Evolutionary conservation across 2,329 filamentous ascomycete species (phyloP), one percentile per base, ranked within the genome.

Genomic region (Alternaria gaisen): DNA sequence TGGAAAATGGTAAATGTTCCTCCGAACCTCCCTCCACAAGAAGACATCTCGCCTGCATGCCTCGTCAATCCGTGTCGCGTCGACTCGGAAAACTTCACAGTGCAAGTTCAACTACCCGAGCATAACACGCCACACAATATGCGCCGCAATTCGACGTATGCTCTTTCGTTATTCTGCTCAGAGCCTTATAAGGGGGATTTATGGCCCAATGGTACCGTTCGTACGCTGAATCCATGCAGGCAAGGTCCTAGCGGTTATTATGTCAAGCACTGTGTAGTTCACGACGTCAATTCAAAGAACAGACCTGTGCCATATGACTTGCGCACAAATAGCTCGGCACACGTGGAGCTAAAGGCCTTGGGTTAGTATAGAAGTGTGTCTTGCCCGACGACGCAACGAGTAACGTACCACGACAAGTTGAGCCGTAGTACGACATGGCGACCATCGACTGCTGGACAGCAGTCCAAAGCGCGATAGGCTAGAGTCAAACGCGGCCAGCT

Each of bases 251-350:
- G 50, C 22, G 36, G 32, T 22, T 41, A 26, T 16, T 28, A 34
- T 32, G 5, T 36, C 14, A 52, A 43, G 30, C 34, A 57, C 34
- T 36, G 26, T 34, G 8, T 38, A 55, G 16, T 24, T n/a, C 40
- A 60, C 40, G 41, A 52, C 41, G 34, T 57, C n/a, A 16, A 16
- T n/a, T 52, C 41, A 46, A 57, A 3, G 14, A 42, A 18, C 6
- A 34, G 16, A 30, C 10, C 6, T 20, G 32, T 47, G 20, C 53
- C n/a, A 43, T 36, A 18, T 38, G 26, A 52, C 40, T 47, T 56
- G 36, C 26, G 51, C 53, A 46, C 18, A 16, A 12, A 36, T 26
- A 41, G 7, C 16, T 46, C 44, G 36, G 28, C 47, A 46, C 41
- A 52, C 16, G 20, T 22, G 32, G 41, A 41, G 47, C 32, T 57